These are phyloP conservation scores for Trametes cingulata DNA, from an alignment of 768 basidiomycete species.

Conservation along the genomic window DNA sequence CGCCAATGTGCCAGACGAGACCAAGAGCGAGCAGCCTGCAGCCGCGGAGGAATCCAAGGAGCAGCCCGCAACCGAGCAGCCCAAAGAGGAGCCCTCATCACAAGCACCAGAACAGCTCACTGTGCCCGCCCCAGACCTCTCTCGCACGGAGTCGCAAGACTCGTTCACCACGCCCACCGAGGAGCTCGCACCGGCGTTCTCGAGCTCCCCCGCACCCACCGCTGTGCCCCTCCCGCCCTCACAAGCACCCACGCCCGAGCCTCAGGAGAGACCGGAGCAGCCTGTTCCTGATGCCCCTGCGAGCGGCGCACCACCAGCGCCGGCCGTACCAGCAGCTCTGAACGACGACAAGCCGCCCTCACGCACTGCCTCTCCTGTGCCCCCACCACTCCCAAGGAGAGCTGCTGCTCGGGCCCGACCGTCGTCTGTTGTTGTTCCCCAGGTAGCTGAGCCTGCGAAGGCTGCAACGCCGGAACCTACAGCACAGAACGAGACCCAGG, in stretches of 20 bases:
- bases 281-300: not conserved
- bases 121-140: slow-evolving; percentile 8
- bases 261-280: slow-evolving; percentile 5
- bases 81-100: not conserved
- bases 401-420: slow-evolving; percentile 57
- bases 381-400: slow-evolving; percentile 66
- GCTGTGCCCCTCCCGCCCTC: slow-evolving; percentile 25
- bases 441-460: not conserved
- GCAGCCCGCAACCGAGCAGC: not conserved
- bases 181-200: slow-evolving; percentile 20
- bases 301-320: not conserved
- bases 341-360: slow-evolving; percentile 13
- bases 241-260: slow-evolving; percentile 14
- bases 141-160: slow-evolving; percentile 22
- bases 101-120: not conserved
- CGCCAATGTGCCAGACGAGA: not conserved
- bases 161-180: slow-evolving; percentile 29
- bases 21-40: not conserved
- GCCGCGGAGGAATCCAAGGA: not conserved
- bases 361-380: slow-evolving; percentile 34
- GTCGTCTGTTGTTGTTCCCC: slow-evolving; percentile 24
- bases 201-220: slow-evolving; percentile 15
- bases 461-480: not conserved
- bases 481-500: not conserved
- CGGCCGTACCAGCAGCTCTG: not conserved